Conservation (phyloP, 805 yeast genomes). For the Torulaspora franciscae region DNA sequence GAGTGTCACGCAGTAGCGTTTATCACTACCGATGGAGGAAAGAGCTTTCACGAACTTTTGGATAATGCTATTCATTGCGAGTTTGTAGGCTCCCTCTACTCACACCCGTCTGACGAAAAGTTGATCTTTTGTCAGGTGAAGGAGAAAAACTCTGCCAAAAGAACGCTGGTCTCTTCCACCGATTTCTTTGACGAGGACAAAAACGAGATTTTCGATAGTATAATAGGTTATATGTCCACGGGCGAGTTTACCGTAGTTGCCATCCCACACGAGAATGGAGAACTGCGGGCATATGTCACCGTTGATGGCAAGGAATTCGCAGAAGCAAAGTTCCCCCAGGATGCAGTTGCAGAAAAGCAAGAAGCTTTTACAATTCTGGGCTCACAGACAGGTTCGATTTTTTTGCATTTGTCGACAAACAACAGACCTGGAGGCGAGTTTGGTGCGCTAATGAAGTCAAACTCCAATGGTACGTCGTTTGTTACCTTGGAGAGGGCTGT, state of each 20-base stretch:
- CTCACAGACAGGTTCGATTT: conserved; percentile 63
- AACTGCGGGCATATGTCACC: conserved; percentile 66
- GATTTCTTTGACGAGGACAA: conserved; percentile 47
- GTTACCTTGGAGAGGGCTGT: conserved; percentile 63
- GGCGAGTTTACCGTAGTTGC: conserved; percentile 76
- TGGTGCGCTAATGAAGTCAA: conserved; percentile 82
- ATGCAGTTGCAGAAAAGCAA: conserved; percentile 53
- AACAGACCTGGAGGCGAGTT: conserved; percentile 47
- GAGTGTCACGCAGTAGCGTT: conserved; percentile 57
- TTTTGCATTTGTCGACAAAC: conserved; percentile 76
- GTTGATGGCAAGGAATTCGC: conserved; percentile 75
- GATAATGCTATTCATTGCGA: conserved; percentile 58
- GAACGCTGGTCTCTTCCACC: conserved; percentile 43
- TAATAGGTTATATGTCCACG: conserved; percentile 69
- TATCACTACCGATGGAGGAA: conserved; percentile 65
- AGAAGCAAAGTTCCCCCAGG: conserved; percentile 69
- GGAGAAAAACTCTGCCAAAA: conserved; percentile 32
- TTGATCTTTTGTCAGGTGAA: conserved; percentile 61
- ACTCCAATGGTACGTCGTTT: conserved; percentile 86
- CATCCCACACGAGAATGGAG: conserved; percentile 43
- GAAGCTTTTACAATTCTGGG: conserved; percentile 78
- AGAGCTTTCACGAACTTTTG: conserved; percentile 49
- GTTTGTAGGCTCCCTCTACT: conserved; percentile 55
- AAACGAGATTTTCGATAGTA: conserved; percentile 45
- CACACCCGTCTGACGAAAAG: conserved; percentile 42